Evolutionary conservation across 2,329 filamentous ascomycete species (phyloP).

Genomic region (Ophiostoma montium): DNA sequence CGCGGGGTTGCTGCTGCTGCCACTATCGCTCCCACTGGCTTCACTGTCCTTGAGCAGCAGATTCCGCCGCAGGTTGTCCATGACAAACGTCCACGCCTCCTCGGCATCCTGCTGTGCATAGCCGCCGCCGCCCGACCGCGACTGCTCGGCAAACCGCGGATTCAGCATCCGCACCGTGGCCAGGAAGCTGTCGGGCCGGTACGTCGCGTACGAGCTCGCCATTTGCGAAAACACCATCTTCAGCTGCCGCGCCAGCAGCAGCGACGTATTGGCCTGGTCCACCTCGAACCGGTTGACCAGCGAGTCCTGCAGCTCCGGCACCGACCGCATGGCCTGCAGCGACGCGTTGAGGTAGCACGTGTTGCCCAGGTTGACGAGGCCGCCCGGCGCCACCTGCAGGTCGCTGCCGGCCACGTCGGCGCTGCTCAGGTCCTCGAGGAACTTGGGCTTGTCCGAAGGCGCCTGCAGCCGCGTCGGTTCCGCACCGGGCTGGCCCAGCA

Average conservation of each 20-base stretch:
- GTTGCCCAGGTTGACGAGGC: constrained; percentile 85
- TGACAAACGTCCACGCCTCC: constrained; percentile 93
- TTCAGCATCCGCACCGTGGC: constrained; percentile 64
- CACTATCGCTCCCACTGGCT: constrained; percentile 15
- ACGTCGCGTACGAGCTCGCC: constrained; percentile 77
- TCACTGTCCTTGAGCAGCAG: constrained; percentile 52
- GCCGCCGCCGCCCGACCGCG: constrained; percentile 66
- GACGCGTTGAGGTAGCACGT: constrained; percentile 98
- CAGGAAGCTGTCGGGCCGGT: constrained; percentile 71
- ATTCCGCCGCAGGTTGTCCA: constrained; percentile 68
- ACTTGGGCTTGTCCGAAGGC: constrained; percentile 72
- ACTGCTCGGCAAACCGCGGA: constrained; percentile 85
- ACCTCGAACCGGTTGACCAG: constrained; percentile 43
- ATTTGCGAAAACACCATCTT: constrained; percentile 63
- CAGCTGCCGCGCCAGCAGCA: constrained; percentile 62
- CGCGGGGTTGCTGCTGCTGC: neutral
- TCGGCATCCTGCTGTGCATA: constrained; percentile 98
- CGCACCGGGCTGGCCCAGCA: constrained; percentile 81
- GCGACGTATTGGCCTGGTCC: constrained; percentile 9
- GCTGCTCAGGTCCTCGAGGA: constrained; percentile 95
- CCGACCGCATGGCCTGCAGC: constrained; percentile 74
- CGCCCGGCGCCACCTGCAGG: constrained; percentile 51
- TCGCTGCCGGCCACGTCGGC: constrained; percentile 73
- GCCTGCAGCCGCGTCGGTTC: constrained; percentile 47
- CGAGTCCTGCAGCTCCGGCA: constrained; percentile 80